These are phyloP conservation scores for Pistacia atlantica DNA, from an alignment of 345 rosid species.

Conservation along the genomic window DNA sequence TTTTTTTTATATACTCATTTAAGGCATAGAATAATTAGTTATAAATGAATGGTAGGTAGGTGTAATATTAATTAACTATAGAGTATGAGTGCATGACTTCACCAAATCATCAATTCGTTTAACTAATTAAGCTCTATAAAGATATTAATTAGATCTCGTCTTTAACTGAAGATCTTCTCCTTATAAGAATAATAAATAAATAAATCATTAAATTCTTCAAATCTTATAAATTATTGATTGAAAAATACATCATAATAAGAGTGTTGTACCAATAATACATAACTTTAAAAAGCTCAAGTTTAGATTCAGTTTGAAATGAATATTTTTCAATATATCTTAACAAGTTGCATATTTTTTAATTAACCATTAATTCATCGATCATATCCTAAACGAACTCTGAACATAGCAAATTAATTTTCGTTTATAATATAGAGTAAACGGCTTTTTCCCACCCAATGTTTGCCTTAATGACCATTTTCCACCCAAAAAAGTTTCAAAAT, in stretches of 20 bases:
- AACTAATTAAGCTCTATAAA: neutral
- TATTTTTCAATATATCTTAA: neutral
- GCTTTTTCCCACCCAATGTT: too few species aligned
- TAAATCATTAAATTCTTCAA: neutral
- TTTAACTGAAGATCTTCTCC: conserved; percentile 7
- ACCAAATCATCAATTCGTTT: neutral
- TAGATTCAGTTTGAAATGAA: neutral
- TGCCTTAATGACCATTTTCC: too few species aligned
- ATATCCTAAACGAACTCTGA: too few species aligned
- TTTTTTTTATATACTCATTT: neutral
- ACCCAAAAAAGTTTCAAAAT: too few species aligned
- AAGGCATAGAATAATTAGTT: conserved; percentile 11
- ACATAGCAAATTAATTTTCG: too few species aligned
- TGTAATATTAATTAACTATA: neutral
- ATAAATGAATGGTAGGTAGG: neutral
- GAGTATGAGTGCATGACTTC: neutral
- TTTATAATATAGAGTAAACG: too few species aligned
- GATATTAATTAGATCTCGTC: neutral
- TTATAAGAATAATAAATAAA: neutral
- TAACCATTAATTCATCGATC: too few species aligned
- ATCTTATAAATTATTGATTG: neutral
- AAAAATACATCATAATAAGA: neutral
- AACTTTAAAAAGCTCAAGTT: neutral
- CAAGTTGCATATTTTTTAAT: too few species aligned
- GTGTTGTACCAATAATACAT: neutral